These are phyloP conservation scores for Arctostaphylos glauca DNA, from an alignment of 148 eudicot species.

Conservation along the genomic window DNA sequence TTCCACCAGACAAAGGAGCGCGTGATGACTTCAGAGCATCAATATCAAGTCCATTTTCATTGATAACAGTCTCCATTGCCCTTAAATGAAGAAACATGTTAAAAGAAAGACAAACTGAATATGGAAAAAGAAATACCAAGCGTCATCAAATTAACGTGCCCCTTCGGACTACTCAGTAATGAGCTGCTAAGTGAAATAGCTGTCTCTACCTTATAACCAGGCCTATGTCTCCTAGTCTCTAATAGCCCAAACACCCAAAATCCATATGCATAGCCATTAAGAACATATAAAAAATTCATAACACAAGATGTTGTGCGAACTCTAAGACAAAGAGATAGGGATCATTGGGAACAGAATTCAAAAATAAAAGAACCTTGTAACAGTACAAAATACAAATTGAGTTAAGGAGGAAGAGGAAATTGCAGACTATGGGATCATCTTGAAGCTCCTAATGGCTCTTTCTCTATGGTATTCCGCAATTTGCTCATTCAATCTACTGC, in stretches of 20 bases:
- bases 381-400: neutral
- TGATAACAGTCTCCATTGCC: constrained; percentile 98
- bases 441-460: neutral
- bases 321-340: neutral
- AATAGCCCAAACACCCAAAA: neutral
- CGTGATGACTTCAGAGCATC: constrained; percentile 77
- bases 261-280: neutral
- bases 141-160: constrained; percentile 9
- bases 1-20: constrained; percentile 49
- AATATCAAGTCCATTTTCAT: constrained; percentile 82
- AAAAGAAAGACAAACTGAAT: neutral
- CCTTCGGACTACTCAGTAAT: neutral
- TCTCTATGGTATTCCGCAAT: neutral
- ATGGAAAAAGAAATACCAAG: neutral
- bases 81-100: constrained; percentile 30
- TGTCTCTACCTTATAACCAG: neutral
- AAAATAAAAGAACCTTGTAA: neutral
- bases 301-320: neutral
- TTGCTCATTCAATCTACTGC: neutral
- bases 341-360: neutral
- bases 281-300: neutral
- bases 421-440: neutral
- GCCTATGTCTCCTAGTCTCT: neutral
- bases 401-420: neutral
- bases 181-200: neutral